A percentile compares a stretch with the other conserved stretches of the same genome.
phyloP scores from a whole-genome alignment of 768 basidiomycete genomes.

The Pleurotus ostreatus region DNA sequence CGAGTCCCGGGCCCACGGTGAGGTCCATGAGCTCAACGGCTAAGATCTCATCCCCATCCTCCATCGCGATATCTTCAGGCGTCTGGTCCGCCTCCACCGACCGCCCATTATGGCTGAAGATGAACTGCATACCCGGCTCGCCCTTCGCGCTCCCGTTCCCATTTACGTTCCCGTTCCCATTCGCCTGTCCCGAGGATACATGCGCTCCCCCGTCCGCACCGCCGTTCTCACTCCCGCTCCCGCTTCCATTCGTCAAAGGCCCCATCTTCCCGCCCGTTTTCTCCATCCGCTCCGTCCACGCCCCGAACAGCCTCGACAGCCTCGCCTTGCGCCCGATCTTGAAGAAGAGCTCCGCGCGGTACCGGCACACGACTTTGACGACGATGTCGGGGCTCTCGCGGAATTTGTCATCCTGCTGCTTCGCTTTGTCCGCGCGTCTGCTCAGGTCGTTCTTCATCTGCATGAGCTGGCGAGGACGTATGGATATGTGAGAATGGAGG shows the following conservation, averaged over 20 bases:
- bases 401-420: slow-evolving; percentile 75
- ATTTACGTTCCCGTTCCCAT: slow-evolving; percentile 38
- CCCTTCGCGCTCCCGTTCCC: slow-evolving; percentile 29
- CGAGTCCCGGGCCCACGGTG: slow-evolving; percentile 61
- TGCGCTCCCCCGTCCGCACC: slow-evolving; percentile 20
- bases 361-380: slow-evolving; percentile 84
- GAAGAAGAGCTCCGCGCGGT: slow-evolving; percentile 89
- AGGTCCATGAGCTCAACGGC: slow-evolving; percentile 91
- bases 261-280: slow-evolving; percentile 42
- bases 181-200: slow-evolving; percentile 27
- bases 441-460: slow-evolving; percentile 83
- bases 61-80: slow-evolving; percentile 83
- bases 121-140: slow-evolving; percentile 63
- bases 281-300: slow-evolving; percentile 91
- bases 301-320: slow-evolving; percentile 75
- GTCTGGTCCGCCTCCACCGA: slow-evolving; percentile 79
- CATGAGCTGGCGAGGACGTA: slow-evolving; percentile 36
- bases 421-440: slow-evolving; percentile 75
- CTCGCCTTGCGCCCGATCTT: slow-evolving; percentile 91
- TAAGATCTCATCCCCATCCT: slow-evolving; percentile 84
- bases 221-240: slow-evolving; percentile 20
- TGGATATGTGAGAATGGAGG: slow-evolving; percentile 10
- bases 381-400: slow-evolving; percentile 88
- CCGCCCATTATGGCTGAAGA: slow-evolving; percentile 82
- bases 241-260: slow-evolving; percentile 16